phyloP scores from a whole-genome alignment of 73 alveolate species.

The Paramecium octaurelia region DNA sequence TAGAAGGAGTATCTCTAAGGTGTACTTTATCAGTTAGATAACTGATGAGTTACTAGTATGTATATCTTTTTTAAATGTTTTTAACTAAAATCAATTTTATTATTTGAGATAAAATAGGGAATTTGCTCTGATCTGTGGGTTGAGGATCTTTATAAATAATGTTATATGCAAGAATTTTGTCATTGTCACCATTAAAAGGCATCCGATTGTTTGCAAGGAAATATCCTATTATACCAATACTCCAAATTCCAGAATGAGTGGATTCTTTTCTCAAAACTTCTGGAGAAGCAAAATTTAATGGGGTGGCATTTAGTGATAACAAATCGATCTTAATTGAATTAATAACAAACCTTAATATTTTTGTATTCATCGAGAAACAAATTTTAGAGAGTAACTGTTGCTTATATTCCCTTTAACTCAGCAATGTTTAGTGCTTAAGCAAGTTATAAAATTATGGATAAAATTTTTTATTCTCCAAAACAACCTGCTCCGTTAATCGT shows the following conservation, averaged over 20 bases:
- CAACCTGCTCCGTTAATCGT: neutral
- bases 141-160: slow-evolving; percentile 12
- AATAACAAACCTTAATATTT: slow-evolving; percentile 9
- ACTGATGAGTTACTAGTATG: neutral
- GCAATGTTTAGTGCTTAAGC: neutral
- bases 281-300: slow-evolving; percentile 30
- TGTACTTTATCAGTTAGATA: neutral
- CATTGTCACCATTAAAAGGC: slow-evolving; percentile 24
- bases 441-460: neutral
- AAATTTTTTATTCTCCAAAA: neutral
- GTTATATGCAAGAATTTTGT: neutral
- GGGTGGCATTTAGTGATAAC: neutral
- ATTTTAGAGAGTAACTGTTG: slow-evolving; percentile 5
- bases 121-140: neutral
- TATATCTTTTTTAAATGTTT: neutral
- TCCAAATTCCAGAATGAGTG: slow-evolving; percentile 24
- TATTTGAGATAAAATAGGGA: neutral
- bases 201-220: neutral
- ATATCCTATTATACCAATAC: neutral
- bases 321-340: slow-evolving; percentile 19
- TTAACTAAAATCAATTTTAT: neutral
- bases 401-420: neutral
- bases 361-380: neutral
- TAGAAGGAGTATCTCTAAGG: neutral
- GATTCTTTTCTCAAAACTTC: slow-evolving; percentile 39